These are phyloP conservation scores for Aspergillus sp. DNA, from an alignment of 2,329 filamentous ascomycete species.

Conservation along the genomic window DNA sequence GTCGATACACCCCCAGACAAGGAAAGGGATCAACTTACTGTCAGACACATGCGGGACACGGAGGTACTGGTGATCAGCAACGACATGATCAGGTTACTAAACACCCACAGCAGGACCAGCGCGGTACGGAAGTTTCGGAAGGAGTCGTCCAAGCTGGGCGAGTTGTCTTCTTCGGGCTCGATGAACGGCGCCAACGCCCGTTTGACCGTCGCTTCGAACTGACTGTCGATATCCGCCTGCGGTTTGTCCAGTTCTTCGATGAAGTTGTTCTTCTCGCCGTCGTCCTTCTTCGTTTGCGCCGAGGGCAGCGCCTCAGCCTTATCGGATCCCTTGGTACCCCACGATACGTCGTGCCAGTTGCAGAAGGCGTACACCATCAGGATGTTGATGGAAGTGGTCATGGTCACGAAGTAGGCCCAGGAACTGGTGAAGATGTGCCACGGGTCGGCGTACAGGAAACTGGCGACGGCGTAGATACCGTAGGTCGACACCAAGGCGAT, in stretches of 20 bases:
- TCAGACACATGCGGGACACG: constrained; percentile 79
- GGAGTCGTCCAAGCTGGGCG: constrained; percentile 76
- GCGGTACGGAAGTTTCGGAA: constrained; percentile 99
- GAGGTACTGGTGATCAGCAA: constrained; percentile 75
- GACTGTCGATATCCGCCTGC: constrained; percentile 96
- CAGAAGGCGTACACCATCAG: constrained; percentile 99
- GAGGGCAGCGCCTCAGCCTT: constrained; percentile 91
- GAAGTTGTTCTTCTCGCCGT: constrained; percentile 76
- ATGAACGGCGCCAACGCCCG: constrained; percentile 84
- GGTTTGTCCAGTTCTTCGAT: constrained; percentile 96
- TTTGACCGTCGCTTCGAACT: constrained; percentile 95
- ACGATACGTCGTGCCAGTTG: constrained; percentile 99
- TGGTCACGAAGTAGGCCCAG: constrained; percentile 63
- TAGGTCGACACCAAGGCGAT: constrained; percentile 92
- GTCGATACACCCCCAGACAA: neutral
- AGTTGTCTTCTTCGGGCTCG: constrained; percentile 74
- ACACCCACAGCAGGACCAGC: constrained; percentile 91
- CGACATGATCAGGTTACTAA: constrained; percentile 84
- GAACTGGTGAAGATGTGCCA: constrained; percentile 99
- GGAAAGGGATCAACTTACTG: constrained; percentile 59
- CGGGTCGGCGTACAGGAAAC: constrained; percentile 95
- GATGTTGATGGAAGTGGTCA: constrained; percentile 99
- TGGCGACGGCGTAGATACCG: constrained; percentile 93
- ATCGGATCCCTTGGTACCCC: constrained; percentile 99
- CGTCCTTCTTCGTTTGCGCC: constrained; percentile 76